Evolutionary conservation across 2,329 filamentous ascomycete species (phyloP).

Genomic region (Gnomoniopsis smithogilvyi): DNA sequence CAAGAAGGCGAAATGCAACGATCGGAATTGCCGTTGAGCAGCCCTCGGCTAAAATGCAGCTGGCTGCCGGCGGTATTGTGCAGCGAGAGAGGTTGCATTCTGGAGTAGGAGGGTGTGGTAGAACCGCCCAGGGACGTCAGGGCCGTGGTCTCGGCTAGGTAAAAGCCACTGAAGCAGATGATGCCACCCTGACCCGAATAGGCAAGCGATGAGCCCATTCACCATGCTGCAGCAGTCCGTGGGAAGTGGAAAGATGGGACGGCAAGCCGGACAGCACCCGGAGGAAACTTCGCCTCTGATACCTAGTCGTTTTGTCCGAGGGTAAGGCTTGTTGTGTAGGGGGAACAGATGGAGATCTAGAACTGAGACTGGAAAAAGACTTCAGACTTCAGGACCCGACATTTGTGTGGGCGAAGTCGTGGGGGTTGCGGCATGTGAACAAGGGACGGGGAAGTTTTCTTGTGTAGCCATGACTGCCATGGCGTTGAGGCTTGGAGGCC

Average conservation of each 20-base stretch:
- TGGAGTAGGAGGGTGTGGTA: neutral
- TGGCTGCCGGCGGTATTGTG: neutral
- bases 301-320: neutral
- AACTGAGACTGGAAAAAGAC: neutral
- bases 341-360: neutral
- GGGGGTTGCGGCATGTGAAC: conserved; percentile 10
- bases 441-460: neutral
- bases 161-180: neutral
- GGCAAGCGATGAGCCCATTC: conserved; percentile 3
- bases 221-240: conserved; percentile 4
- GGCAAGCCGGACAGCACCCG: conserved; percentile 1
- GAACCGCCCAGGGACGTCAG: neutral
- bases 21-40: neutral
- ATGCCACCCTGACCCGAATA: neutral
- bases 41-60: conserved; percentile 4
- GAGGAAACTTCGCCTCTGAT: neutral
- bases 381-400: neutral
- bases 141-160: neutral
- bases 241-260: conserved; percentile 2
- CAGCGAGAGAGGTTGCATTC: conserved; percentile 1
- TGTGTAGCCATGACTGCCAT: neutral
- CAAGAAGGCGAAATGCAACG: neutral
- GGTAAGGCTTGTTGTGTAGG: neutral
- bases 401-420: conserved; percentile 4
- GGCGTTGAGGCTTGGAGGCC: neutral